Base-by-base conservation (phyloP, 441 rosid genomes). In the Adansonia madagascariensis region DNA sequence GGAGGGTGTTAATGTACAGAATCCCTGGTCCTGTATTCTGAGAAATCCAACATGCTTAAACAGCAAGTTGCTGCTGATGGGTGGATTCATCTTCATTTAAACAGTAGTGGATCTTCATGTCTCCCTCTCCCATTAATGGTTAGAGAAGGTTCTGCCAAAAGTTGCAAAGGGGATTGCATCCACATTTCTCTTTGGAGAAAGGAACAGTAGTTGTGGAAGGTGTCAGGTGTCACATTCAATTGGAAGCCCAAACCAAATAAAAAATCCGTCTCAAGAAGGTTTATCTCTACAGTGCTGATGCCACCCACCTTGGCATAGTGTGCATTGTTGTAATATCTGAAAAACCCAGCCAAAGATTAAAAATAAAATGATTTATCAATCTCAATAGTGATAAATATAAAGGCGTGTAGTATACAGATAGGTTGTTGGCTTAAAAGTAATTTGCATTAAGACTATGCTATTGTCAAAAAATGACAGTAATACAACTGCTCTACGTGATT, bases 271-370 rank as follows among this genome's bases (percentile, higher is more conserved):
- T 94, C 97, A 75, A 94, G 95, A 82, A 92, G 55, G 77, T 94
- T 94, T 90, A 92, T 94, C 80, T 94, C 98, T 67, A 80, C 83
- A 47, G 80, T 91, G 90, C 94, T 91, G 80, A 94, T 88, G 31
- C 97, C 97, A 43, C 98, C 97, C 46, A 94, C 89, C 80, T 88
- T 90, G 10, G 97, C 98, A 75, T 91, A 92, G 74, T 85, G 88
- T 0, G 91, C 94, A 78, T 94, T 94, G 83, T 88, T 92, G 88
- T 90, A 94, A 77, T 87, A 86, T 79, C 95, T 94, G 90, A 1
- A 73, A 9, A 53, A 27, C 12, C 17, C 11, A 59, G 44, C 20
- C 20, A 72, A 72, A 72, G 10, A 39, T 53, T 17, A 3, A 47
- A 47, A 52, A 52, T 12, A 47, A 69, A n/a, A 41, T 12, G 22